Evolutionary conservation across 108 stramenopile genomes (phyloP).

Genomic region (Stephanodiscus minutulus): DNA sequence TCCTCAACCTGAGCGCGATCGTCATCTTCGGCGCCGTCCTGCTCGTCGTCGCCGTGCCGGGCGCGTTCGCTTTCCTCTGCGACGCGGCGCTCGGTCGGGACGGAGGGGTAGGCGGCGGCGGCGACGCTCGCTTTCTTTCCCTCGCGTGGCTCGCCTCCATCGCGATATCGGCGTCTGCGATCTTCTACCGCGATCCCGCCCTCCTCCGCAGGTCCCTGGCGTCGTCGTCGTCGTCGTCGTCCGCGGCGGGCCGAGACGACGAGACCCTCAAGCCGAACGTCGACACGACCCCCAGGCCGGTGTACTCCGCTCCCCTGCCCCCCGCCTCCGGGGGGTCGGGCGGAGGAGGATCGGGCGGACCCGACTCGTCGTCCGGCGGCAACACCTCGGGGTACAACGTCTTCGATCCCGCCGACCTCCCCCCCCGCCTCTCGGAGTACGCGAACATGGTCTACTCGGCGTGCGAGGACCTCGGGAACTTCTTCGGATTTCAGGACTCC

Average conservation of each 20-base stretch:
- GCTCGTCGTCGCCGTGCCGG: conserved; percentile 46
- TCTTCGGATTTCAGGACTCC: conserved; percentile 90
- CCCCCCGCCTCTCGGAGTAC: conserved; percentile 88
- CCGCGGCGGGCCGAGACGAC: conserved; percentile 16
- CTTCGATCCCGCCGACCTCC: conserved; percentile 91
- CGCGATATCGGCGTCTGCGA: conserved; percentile 53
- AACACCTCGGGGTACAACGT: conserved; percentile 73
- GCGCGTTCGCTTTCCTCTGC: conserved; percentile 21
- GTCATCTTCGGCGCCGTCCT: conserved; percentile 64
- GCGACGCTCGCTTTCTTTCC: conserved; percentile 26
- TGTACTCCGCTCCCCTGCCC: conserved; percentile 37
- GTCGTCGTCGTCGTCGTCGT: neutral
- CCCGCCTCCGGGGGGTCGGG: no score
- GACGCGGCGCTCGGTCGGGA: conserved; percentile 14
- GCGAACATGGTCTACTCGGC: conserved; percentile 93
- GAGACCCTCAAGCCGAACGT: conserved; percentile 46
- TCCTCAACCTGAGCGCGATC: conserved; percentile 60
- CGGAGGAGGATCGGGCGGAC: no score
- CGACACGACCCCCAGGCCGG: conserved; percentile 43
- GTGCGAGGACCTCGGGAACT: conserved; percentile 92
- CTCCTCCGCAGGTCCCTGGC: conserved; percentile 3
- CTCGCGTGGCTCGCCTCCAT: conserved; percentile 66
- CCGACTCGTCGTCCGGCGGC: no score
- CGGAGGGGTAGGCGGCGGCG: neutral
- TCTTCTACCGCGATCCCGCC: conserved; percentile 62